Base-by-base conservation (phyloP, 1,139 yeast genomes). In the Zygosaccharomyces sapae region DNA sequence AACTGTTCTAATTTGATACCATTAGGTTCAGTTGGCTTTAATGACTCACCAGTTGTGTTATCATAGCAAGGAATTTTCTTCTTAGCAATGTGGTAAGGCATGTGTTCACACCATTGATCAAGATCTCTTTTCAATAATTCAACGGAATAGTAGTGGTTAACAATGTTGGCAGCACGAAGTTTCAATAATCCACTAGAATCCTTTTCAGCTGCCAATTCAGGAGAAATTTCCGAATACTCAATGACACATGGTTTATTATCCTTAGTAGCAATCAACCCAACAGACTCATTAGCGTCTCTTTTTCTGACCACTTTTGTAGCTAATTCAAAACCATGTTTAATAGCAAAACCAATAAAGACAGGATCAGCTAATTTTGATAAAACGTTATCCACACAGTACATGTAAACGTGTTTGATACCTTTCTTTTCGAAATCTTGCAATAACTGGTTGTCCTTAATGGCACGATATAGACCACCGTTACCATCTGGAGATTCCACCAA, bases 221-320 rank as follows among this genome's bases (percentile, higher is more conserved):
- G 62, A 9, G 89, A 75, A 54, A 92, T 88, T 68, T 92, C 99
- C 46, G 95, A 84, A 69, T 92, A 92, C 68, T 92, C 99, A 59
- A 94, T 86, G 43, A 94, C 98, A 51, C 92, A 86, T 2, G 98
- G 97, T 44, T 74, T 77, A 37, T 78, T 72, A 43, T 80, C 72
- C 61, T 82, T 86, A 58, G 81, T 66, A 10, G 90, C 97, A 63
- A 92, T 89, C 49, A 92, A 76, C 2, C 99, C 99, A 43, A 92
- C 98, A 33, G 84, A 79, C 69, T 92, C 99, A 37, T 69, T 67
- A 0, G 97, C 88, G 57, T 84, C 86, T 63, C 92, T 81, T 70
- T 92, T 92, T 63, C 97, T 81, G 34, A 92, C 99, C 22, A 86
- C 97, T 68, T 92, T 92, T 8, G 97, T 89, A 33, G 97, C 95